Conservation (phyloP, 805 yeast species). For the Barnettozyma siamensis region DNA sequence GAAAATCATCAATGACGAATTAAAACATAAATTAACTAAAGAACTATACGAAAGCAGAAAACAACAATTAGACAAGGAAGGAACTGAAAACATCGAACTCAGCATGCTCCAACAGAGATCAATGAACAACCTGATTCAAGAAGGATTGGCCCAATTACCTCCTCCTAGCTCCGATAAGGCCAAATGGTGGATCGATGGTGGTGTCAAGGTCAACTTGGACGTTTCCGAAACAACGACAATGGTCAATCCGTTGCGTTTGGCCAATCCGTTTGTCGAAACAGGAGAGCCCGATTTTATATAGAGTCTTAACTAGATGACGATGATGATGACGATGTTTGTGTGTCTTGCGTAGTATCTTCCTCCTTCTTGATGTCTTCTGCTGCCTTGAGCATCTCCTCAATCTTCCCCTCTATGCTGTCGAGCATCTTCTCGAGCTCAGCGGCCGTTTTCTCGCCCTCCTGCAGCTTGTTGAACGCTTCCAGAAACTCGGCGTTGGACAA, state of each 20-base stretch:
- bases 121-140: conserved; percentile 19
- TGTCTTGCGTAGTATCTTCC: background rate
- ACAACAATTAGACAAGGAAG: conserved; percentile 9
- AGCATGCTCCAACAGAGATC: conserved; percentile 17
- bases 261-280: conserved; percentile 65
- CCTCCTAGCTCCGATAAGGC: conserved; percentile 80
- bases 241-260: conserved; percentile 63
- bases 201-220: conserved; percentile 52
- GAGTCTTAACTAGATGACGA: background rate
- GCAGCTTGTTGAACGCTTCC: conserved; percentile 53
- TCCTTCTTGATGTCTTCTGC: conserved; percentile 28
- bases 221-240: conserved; percentile 32
- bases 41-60: conserved; percentile 48
- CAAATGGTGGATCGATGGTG: conserved; percentile 92
- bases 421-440: conserved; percentile 57
- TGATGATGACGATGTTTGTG: background rate
- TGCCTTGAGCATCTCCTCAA: conserved; percentile 50
- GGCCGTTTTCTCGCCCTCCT: conserved; percentile 65
- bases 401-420: conserved; percentile 57
- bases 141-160: conserved; percentile 46
- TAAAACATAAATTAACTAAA: conserved; percentile 44
- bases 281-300: conserved; percentile 27
- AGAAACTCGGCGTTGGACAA: conserved; percentile 32
- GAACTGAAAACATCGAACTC: conserved; percentile 2
- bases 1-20: conserved; percentile 55